Percentiles rank a stretch among this genome's conserved stretches.
Conservation (phyloP, 371 early-diverging fungal species). For the Mortierella sp. region DNA sequence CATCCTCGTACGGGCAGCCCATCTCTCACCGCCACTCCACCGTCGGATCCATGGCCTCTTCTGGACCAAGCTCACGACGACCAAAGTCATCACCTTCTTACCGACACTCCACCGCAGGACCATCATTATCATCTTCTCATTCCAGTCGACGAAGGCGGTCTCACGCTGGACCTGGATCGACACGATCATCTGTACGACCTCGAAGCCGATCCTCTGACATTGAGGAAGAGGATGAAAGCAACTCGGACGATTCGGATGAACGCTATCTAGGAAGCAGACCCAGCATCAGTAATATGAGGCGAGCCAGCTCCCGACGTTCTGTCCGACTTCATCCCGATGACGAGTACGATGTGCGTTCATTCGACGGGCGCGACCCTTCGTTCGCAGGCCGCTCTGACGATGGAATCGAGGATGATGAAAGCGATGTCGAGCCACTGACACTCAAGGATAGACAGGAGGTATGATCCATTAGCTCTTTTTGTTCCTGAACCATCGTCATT, state of each 20-base stretch:
- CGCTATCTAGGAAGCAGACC: conserved; percentile 31
- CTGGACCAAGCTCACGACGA: conserved; percentile 16
- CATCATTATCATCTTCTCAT: conserved; percentile 15
- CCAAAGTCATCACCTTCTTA: conserved; percentile 34
- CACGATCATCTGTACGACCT: conserved; percentile 40
- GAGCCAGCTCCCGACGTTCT: conserved; percentile 34
- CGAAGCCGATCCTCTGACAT: conserved; percentile 36
- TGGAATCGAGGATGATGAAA: conserved; percentile 47
- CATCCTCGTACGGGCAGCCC: conserved; percentile 19
- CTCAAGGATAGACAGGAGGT: conserved; percentile 78
- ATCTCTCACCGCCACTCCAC: conserved; percentile 12
- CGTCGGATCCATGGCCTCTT: conserved; percentile 16
- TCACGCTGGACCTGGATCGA: conserved; percentile 26
- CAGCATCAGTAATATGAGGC: conserved; percentile 26
- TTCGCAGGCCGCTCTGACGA: conserved; percentile 20
- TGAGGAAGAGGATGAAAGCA: conserved; percentile 34
- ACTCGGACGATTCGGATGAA: conserved; percentile 18
- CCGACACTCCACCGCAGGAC: conserved; percentile 39
- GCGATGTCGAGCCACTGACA: conserved; percentile 65
- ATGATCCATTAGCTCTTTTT: neutral
- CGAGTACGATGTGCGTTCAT: conserved; percentile 21
- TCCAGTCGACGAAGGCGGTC: conserved; percentile 35
- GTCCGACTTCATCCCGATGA: conserved; percentile 13
- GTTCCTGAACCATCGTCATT: conserved; percentile 1
- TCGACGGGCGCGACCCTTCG: conserved; percentile 7